Base-by-base conservation (phyloP, 805 yeast genomes). In the Spathaspora hagerdaliae region DNA sequence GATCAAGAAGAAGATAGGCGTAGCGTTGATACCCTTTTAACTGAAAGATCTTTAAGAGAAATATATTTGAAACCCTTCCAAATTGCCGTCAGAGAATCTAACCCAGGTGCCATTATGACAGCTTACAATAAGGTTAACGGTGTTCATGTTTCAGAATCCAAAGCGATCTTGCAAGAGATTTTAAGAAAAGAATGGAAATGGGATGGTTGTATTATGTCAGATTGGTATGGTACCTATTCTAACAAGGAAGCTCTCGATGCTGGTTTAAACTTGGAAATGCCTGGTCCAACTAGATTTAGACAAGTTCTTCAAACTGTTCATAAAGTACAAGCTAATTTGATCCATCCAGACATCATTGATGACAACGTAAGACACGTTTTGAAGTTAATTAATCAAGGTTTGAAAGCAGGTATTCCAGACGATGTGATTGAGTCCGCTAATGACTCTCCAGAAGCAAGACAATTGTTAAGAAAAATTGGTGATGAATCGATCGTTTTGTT, bases 241-340 rank as follows among this genome's bases (percentile, higher is more conserved):
- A 63, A 64, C 33, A 67, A 65, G 37, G 73, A 69, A 37, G 54
- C 82, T 11, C 57, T 81, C 39, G 69, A 73, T 36, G 78, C 78
- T 32, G 86, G 87, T 7, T 63, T 82, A 45, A 83, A 81, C 56
- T 64, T 82, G 53, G 87, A 82, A 59, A 79, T 80, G 84, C 87
- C 87, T 1, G 87, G 87, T 33, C 78, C 81, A 14, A 64, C 81
- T 2, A 60, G 73, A 39, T 72, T 71, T 59, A 59, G 82, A 64
- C 63, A 73, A 51, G 61, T 61, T 1, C 61, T 60, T 27, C 60
- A 69, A 10, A 60, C 78, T 13, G 49, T 65, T 7, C 79, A 74
- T 53, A 71, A 74, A 38, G 64, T 79, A 15, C 52, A 49, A 44
- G 57, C 67, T 43, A 68, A 67, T 48, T 78, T 75, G 50, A 57